Evolutionary conservation across 2,329 filamentous ascomycete species (phyloP).

Genomic region (Cladosporium cucumerinum): DNA sequence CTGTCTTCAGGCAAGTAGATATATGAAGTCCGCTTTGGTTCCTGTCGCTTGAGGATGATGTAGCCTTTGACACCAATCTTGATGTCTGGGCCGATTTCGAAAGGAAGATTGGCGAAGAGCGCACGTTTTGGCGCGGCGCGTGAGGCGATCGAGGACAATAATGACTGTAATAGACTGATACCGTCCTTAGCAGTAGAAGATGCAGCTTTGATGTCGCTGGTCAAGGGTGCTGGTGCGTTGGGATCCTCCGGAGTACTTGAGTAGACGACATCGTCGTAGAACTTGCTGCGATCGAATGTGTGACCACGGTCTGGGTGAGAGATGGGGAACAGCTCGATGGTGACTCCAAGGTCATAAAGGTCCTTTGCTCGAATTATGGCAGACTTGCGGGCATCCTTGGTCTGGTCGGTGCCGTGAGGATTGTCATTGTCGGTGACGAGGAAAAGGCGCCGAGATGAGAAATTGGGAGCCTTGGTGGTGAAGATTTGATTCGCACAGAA

Average conservation of each 20-base stretch:
- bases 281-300: constrained; percentile 76
- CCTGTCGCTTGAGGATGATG: constrained; percentile 80
- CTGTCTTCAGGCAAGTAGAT: constrained; percentile 71
- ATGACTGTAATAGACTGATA: constrained; percentile 71
- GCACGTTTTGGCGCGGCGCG: constrained; percentile 82
- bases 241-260: constrained; percentile 67
- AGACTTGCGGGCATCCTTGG: constrained; percentile 69
- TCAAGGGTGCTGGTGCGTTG: constrained; percentile 58
- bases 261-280: constrained; percentile 96
- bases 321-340: constrained; percentile 91
- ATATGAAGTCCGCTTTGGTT: constrained; percentile 76
- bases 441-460: constrained; percentile 88
- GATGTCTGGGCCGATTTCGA: constrained; percentile 82
- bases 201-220: constrained; percentile 49
- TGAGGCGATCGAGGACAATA: constrained; percentile 85
- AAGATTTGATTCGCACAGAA: constrained; percentile 97
- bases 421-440: constrained; percentile 93
- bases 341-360: constrained; percentile 86
- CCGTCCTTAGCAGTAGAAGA: constrained; percentile 69
- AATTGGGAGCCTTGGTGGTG: constrained; percentile 90
- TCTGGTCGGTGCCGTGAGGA: constrained; percentile 60
- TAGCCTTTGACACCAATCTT: constrained; percentile 92
- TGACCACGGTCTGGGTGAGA: constrained; percentile 57
- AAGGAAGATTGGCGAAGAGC: constrained; percentile 78
- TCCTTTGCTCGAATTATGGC: constrained; percentile 89